phyloP scores from a whole-genome alignment of 352 stramenopile genomes.

The Globisporangium carolinianum region DNA sequence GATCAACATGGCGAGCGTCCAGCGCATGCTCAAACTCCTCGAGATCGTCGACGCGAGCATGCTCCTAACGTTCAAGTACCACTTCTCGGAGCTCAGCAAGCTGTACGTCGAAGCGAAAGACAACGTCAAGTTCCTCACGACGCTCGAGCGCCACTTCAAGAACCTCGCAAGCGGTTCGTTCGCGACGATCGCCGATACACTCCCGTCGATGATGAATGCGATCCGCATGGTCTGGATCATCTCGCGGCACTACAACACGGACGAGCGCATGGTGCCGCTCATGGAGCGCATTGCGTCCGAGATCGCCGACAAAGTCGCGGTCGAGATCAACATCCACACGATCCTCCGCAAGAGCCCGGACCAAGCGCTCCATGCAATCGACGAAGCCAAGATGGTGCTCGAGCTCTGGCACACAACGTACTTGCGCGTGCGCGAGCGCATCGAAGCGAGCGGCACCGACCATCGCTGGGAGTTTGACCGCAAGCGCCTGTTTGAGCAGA shows the following conservation, averaged over 20 bases:
- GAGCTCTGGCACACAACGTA: constrained; percentile 93
- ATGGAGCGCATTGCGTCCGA: constrained; percentile 94
- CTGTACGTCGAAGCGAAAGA: constrained; percentile 94
- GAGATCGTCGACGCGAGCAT: constrained; percentile 88
- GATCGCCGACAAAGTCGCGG: constrained; percentile 90
- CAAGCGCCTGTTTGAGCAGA: constrained; percentile 93
- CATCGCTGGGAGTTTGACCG: constrained; percentile 95
- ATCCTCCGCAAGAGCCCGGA: constrained; percentile 83
- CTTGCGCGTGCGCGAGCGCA: constrained; percentile 91
- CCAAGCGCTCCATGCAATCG: constrained; percentile 72
- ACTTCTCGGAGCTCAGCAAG: constrained; percentile 93
- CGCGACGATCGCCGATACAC: constrained; percentile 87
- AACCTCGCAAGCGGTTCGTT: constrained; percentile 90
- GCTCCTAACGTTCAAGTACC: constrained; percentile 91
- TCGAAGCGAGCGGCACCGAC: constrained; percentile 92
- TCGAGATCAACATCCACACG: constrained; percentile 88
- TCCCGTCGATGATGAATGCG: constrained; percentile 95
- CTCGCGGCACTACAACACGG: constrained; percentile 96
- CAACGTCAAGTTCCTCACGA: constrained; percentile 96
- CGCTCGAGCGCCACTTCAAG: constrained; percentile 95
- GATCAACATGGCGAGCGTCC: constrained; percentile 93
- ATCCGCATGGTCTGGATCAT: constrained; percentile 98
- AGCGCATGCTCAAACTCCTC: constrained; percentile 93
- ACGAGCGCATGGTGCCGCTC: constrained; percentile 93
- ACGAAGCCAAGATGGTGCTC: constrained; percentile 90